phyloP scores from a whole-genome alignment of 305 asterid species.

The Solanum hybrid region DNA sequence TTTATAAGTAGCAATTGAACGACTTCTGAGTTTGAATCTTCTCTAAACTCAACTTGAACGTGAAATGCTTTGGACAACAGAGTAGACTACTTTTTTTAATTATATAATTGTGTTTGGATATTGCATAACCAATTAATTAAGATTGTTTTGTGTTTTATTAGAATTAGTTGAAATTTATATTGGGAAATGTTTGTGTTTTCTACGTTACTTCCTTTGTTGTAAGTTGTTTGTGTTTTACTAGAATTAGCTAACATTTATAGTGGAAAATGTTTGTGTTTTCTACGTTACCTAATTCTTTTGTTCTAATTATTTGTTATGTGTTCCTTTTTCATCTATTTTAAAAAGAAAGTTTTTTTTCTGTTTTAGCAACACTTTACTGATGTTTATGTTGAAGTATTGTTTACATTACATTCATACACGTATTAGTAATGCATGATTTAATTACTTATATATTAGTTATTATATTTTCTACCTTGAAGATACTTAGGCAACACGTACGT shows the following conservation, averaged over 20 bases:
- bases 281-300: too few species aligned
- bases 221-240: neutral
- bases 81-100: too few species aligned
- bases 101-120: neutral
- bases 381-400: neutral
- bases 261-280: neutral
- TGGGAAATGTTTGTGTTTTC: neutral
- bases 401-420: neutral
- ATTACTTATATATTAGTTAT: too few species aligned
- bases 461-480: neutral
- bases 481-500: neutral
- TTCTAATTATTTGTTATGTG: neutral
- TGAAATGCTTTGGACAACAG: accelerated
- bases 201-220: neutral
- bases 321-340: too few species aligned
- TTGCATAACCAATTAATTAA: neutral
- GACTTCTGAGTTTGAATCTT: neutral
- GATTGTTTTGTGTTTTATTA: neutral
- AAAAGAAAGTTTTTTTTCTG: neutral
- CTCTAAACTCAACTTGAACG: neutral
- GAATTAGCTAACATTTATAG: neutral
- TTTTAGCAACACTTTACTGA: neutral
- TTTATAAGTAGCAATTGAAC: neutral
- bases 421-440: neutral
- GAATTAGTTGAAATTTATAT: neutral